A percentile compares a stretch with the other conserved stretches of the same genome.
Evolutionary conservation across 129 eudicot species (phyloP).

Genomic region (Lonicera japonica): DNA sequence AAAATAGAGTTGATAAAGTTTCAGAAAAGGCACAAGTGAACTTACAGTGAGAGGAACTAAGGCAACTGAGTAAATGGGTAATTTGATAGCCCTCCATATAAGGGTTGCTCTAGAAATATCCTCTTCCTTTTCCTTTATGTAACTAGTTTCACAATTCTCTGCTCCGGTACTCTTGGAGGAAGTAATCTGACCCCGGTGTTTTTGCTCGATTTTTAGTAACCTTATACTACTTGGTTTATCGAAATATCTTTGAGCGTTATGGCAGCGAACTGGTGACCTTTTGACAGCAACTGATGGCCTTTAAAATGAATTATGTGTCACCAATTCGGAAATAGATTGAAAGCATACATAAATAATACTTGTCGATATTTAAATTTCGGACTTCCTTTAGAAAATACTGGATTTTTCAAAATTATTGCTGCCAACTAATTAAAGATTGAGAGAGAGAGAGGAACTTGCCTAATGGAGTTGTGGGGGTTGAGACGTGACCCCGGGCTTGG

Average conservation of each 20-base stretch:
- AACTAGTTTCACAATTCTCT: slow-evolving; percentile 12
- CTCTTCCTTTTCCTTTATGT: slow-evolving; percentile 28
- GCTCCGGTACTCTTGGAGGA: slow-evolving; percentile 20
- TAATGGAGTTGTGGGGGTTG: slow-evolving; percentile 22
- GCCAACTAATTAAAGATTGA: no score
- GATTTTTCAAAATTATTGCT: no score
- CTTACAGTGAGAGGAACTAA: slow-evolving; percentile 81
- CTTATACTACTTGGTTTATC: slow-evolving; percentile 4
- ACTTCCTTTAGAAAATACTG: no score
- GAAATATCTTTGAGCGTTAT: slow-evolving; percentile 7
- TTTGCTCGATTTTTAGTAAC: slow-evolving; percentile 6
- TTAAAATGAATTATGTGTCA: neutral
- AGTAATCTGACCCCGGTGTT: slow-evolving; percentile 5
- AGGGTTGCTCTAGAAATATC: slow-evolving; percentile 50
- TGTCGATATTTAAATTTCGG: no score
- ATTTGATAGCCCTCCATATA: slow-evolving; percentile 89
- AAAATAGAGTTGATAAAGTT: no score
- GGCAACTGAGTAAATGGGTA: slow-evolving; percentile 93
- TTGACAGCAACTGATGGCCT: slow-evolving; percentile 30
- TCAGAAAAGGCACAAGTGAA: slow-evolving; percentile 1
- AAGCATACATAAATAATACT: neutral
- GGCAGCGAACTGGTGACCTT: slow-evolving; percentile 20
- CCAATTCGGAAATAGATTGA: neutral
- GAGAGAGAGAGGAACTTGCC: slow-evolving; percentile 20
- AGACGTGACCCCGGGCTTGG: slow-evolving; percentile 24